phyloP scores from a whole-genome alignment of 495 filamentous ascomycete genomes.

The Podospora tetraspora region DNA sequence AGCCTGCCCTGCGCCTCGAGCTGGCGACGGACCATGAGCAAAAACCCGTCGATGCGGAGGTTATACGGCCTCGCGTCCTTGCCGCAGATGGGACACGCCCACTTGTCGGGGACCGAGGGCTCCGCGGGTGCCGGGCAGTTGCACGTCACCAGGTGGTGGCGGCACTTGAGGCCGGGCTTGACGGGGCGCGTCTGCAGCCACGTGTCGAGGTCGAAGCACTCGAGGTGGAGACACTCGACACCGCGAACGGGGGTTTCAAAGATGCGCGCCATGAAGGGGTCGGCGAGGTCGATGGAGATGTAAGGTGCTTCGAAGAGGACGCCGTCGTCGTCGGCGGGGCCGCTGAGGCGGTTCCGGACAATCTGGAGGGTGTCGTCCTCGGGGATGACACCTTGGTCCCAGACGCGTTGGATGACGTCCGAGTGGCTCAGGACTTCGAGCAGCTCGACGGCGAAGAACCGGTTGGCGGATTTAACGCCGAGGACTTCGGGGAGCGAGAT shows the following conservation, averaged over 20 bases:
- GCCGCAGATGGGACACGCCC: conserved; percentile 75
- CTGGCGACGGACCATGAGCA: conserved; percentile 51
- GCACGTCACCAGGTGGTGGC: conserved; percentile 20
- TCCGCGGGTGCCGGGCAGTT: conserved; percentile 30
- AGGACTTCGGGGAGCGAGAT: conserved; percentile 45
- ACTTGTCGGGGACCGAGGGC: conserved; percentile 62
- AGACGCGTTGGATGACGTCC: conserved; percentile 41
- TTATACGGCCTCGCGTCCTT: conserved; percentile 67
- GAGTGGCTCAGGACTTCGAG: conserved; percentile 51
- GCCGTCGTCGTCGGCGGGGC: conserved; percentile 55
- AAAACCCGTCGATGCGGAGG: conserved; percentile 65
- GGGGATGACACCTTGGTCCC: conserved; percentile 29
- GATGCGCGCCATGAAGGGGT: conserved; percentile 68
- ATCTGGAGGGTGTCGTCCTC: conserved; percentile 35
- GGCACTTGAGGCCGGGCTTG: conserved; percentile 38
- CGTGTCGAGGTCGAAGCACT: conserved; percentile 84
- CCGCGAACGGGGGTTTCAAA: conserved; percentile 67
- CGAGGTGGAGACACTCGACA: conserved; percentile 54
- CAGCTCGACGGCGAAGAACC: conserved; percentile 58
- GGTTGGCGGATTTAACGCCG: conserved; percentile 37
- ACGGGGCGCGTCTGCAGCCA: conserved; percentile 61
- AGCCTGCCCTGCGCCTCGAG: conserved; percentile 41
- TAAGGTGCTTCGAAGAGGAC: conserved; percentile 56
- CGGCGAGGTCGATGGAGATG: conserved; percentile 66
- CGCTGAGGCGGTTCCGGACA: conserved; percentile 47